phyloP scores from a whole-genome alignment of 2,329 filamentous ascomycete species.

The Aspergillus tanneri region DNA sequence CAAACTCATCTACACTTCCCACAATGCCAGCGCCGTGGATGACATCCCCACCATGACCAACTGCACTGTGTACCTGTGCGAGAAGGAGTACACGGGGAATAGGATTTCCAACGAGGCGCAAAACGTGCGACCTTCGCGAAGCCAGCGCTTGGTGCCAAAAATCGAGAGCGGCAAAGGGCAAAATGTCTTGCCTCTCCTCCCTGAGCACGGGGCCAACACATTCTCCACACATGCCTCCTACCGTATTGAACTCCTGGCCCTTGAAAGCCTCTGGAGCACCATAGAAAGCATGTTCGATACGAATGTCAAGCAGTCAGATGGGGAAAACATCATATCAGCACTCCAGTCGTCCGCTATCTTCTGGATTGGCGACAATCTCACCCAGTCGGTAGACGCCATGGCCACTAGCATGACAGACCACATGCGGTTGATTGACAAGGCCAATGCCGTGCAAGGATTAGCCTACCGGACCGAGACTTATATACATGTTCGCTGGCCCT shows the following conservation, averaged over 20 bases:
- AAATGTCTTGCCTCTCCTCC: too few relatives aligned
- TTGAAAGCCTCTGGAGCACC: too few relatives aligned
- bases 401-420: constrained; percentile 17
- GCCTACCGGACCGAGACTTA: constrained; percentile 27
- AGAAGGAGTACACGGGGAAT: constrained; percentile 7
- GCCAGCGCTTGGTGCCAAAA: too few relatives aligned
- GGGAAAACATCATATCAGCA: background rate
- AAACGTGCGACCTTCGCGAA: too few relatives aligned
- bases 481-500: constrained; percentile 33
- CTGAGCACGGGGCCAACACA: too few relatives aligned
- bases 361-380: background rate
- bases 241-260: too few relatives aligned
- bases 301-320: too few relatives aligned
- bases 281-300: too few relatives aligned
- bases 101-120: too few relatives aligned
- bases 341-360: too few relatives aligned
- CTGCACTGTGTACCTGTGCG: constrained; percentile 14
- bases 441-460: constrained; percentile 15
- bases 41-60: constrained; percentile 11
- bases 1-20: constrained; percentile 4
- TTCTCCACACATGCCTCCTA: too few relatives aligned
- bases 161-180: too few relatives aligned
- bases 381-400: constrained; percentile 9
- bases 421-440: constrained; percentile 14
- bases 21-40: constrained; percentile 4